Conservation (phyloP, 106 monocot genomes). For the Alisma plantagoaquatica region DNA sequence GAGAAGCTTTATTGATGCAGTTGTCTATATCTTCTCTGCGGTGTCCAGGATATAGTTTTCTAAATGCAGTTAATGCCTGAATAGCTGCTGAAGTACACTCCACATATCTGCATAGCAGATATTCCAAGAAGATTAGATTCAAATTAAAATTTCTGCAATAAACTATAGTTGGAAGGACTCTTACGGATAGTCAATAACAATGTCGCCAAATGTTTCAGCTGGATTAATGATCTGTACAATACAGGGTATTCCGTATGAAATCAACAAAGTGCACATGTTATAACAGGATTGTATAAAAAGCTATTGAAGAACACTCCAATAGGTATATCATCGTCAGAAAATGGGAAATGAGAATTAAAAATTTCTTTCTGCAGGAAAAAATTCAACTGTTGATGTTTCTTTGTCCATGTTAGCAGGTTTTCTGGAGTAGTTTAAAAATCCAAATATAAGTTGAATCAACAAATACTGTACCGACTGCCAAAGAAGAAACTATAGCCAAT, state of each 20-base stretch:
- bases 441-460: neutral
- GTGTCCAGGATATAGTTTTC: constrained; percentile 66
- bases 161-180: constrained; percentile 3
- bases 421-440: neutral
- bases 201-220: constrained; percentile 87
- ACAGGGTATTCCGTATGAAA: too few species aligned
- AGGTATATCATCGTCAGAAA: too few species aligned
- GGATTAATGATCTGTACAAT: constrained; percentile 61
- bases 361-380: too few species aligned
- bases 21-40: constrained; percentile 57
- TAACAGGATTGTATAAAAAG: too few species aligned
- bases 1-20: constrained; percentile 45
- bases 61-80: constrained; percentile 54
- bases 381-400: too few species aligned
- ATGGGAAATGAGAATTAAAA: too few species aligned
- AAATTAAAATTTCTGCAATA: neutral
- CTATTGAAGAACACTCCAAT: too few species aligned
- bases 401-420: too few species aligned
- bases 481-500: too few species aligned
- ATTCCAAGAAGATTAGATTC: too few species aligned
- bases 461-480: neutral
- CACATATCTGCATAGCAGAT: constrained; percentile 44
- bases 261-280: too few species aligned
- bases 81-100: constrained; percentile 84
- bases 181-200: constrained; percentile 85